These are phyloP conservation scores for Tuber calosporum DNA, from an alignment of 495 filamentous ascomycete species.

Conservation along the genomic window DNA sequence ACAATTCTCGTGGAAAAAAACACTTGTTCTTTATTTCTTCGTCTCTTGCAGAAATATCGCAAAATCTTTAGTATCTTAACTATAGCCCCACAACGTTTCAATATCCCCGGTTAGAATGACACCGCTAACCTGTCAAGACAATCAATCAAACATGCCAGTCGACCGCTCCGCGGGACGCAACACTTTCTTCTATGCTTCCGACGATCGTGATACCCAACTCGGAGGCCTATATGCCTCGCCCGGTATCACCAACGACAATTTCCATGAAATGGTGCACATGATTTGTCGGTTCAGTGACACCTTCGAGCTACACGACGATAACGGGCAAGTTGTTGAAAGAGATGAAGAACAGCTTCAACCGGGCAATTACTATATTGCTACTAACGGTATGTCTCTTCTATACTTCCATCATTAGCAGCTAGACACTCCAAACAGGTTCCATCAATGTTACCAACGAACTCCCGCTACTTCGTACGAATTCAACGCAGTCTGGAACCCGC, in stretches of 20 bases:
- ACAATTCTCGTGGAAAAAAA: no score
- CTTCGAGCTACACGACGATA: conserved; percentile 33
- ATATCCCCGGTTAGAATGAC: no score
- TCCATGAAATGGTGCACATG: conserved; percentile 43
- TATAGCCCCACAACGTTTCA: no score
- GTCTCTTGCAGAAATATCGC: no score
- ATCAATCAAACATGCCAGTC: no score
- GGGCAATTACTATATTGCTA: no score
- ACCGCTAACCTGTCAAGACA: no score
- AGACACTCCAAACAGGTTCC: conserved; percentile 20
- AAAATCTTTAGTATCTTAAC: no score
- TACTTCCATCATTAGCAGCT: conserved; percentile 3
- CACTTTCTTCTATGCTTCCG: conserved; percentile 40
- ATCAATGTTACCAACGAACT: conserved; percentile 39
- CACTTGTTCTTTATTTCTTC: no score
- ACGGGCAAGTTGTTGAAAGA: conserved; percentile 7
- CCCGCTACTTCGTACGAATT: no score
- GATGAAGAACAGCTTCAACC: conserved; percentile 31
- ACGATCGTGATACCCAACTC: conserved; percentile 34
- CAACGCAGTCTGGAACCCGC: conserved; percentile 30
- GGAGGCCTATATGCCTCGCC: conserved; percentile 40
- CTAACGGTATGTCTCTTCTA: not conserved
- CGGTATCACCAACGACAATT: conserved; percentile 42
- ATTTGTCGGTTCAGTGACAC: conserved; percentile 30
- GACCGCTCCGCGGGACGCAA: conserved; percentile 37